These are phyloP conservation scores for Globisporangium middletonii DNA, from an alignment of 352 stramenopile genomes.

Conservation along the genomic window DNA sequence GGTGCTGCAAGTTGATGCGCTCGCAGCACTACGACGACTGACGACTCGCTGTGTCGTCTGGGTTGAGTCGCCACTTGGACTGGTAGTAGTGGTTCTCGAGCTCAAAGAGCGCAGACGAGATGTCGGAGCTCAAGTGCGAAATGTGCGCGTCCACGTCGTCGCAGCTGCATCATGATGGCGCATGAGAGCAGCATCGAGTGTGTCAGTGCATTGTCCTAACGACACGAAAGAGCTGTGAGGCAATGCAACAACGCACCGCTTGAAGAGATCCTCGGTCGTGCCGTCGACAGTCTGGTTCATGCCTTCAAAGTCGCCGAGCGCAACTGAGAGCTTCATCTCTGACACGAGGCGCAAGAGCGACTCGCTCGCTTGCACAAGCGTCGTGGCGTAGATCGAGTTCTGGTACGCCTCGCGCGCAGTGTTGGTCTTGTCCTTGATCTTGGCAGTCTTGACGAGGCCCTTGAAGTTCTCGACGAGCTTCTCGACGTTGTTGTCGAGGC, in stretches of 20 bases:
- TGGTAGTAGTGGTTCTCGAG: slow-evolving; percentile 82
- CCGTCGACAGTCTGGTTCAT: slow-evolving; percentile 83
- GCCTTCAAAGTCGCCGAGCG: slow-evolving; percentile 76
- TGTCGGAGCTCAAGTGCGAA: slow-evolving; percentile 68
- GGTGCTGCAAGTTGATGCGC: not conserved
- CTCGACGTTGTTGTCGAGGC: slow-evolving; percentile 84
- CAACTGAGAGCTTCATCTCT: slow-evolving; percentile 78
- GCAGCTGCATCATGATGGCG: slow-evolving; percentile 26
- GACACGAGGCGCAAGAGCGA: slow-evolving; percentile 75
- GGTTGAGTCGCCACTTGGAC: slow-evolving; percentile 61
- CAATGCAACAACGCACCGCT: slow-evolving; percentile 27
- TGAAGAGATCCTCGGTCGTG: slow-evolving; percentile 60
- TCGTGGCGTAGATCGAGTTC: slow-evolving; percentile 79
- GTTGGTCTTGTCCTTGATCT: slow-evolving; percentile 79
- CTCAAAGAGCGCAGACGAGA: slow-evolving; percentile 75
- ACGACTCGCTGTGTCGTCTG: slow-evolving; percentile 1
- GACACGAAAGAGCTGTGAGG: not conserved
- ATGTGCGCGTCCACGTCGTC: slow-evolving; percentile 80
- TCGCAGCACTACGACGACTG: not conserved
- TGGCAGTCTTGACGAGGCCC: slow-evolving; percentile 73
- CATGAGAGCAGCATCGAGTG: not conserved
- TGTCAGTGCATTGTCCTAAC: not conserved
- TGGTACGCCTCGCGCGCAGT: slow-evolving; percentile 76
- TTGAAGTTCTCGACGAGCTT: slow-evolving; percentile 87
- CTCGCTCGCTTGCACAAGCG: slow-evolving; percentile 73